Base-by-base conservation (phyloP, 305 asterid species). In the Rubia balearica region DNA sequence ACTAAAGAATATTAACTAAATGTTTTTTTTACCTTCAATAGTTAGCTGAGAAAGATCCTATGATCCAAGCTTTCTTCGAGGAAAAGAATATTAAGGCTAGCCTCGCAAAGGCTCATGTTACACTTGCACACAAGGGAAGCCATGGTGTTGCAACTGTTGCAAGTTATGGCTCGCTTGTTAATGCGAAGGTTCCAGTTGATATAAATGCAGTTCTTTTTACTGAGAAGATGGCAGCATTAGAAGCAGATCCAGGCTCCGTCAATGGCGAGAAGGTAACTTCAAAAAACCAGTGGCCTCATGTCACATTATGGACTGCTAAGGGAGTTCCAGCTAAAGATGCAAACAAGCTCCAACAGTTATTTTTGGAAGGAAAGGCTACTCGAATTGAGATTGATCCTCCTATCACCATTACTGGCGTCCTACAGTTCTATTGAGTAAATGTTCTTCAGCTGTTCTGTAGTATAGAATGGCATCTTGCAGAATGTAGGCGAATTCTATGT, bases 81-180 rank as follows among this genome's bases (percentile, higher is more conserved):
- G 80, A 76, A 67, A 90, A 83, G 73, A 77, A 82, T 70, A 65
- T 91, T 78, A 86, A 82, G 83, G 85, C 74, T 85, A 79, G 78
- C 71, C 81, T 88, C 65, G 77, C 79, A 12, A 84, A 77, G 76
- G 93, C 95, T 68, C 99, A 94, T 71, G 53, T 94, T 72, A 94
- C 98, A 49, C 96, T 94, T 33, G 99, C 99, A 68, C 99, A 91
- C 71, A 94, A 94, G 84, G 84, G 91, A 69, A 89, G 95, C 65
- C 99, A 94, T 10, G 96, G 98, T 13, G 89, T 91, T 45, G 66
- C 95, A 19, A 95, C 98, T 65, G 88, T 94, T 17, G 97, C 96
- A 62, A 80, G 78, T 61, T 94, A 85, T 42, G 98, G 88, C 21
- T 77, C 82, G 7, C 74, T 88, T 75, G 78, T 89, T 77, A 64